These are phyloP conservation scores for Fusarium nematophilum DNA, from an alignment of 2,329 filamentous ascomycete species.

Conservation along the genomic window DNA sequence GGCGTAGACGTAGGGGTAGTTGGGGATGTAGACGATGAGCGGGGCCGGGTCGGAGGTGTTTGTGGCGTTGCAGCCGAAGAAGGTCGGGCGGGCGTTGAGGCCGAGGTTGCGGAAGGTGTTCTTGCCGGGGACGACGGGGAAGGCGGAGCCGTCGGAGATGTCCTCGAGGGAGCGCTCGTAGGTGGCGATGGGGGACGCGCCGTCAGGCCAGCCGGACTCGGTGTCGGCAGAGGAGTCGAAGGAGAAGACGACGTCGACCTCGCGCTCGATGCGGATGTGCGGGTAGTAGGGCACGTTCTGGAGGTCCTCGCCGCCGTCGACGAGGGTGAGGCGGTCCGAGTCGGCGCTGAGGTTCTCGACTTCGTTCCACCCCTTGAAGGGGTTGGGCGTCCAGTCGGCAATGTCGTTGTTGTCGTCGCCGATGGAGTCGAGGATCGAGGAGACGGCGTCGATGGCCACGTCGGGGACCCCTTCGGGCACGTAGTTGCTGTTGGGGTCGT, in stretches of 20 bases:
- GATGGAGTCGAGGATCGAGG: constrained; percentile 63
- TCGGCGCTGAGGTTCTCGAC: constrained; percentile 56
- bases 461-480: constrained; percentile 60
- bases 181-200: constrained; percentile 66
- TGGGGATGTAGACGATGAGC: constrained; percentile 86
- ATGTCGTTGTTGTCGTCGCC: constrained; percentile 77
- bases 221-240: constrained; percentile 74
- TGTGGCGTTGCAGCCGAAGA: constrained; percentile 72
- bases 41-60: constrained; percentile 68
- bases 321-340: constrained; percentile 71
- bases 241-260: constrained; percentile 72
- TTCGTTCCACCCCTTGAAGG: constrained; percentile 64
- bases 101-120: constrained; percentile 68
- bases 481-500: constrained; percentile 57
- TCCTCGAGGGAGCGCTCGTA: constrained; percentile 63
- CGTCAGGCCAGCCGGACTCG: constrained; percentile 67
- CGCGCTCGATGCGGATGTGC: constrained; percentile 61
- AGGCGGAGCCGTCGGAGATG: constrained; percentile 65
- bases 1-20: constrained; percentile 77
- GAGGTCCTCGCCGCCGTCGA: constrained; percentile 82
- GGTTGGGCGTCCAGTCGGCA: constrained; percentile 75
- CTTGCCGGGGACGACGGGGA: constrained; percentile 68
- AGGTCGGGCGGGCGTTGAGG: constrained; percentile 69
- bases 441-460: constrained; percentile 58
- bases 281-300: constrained; percentile 85